Conservation (phyloP, 495 filamentous ascomycete genomes). For the Rusavskia elegans region DNA sequence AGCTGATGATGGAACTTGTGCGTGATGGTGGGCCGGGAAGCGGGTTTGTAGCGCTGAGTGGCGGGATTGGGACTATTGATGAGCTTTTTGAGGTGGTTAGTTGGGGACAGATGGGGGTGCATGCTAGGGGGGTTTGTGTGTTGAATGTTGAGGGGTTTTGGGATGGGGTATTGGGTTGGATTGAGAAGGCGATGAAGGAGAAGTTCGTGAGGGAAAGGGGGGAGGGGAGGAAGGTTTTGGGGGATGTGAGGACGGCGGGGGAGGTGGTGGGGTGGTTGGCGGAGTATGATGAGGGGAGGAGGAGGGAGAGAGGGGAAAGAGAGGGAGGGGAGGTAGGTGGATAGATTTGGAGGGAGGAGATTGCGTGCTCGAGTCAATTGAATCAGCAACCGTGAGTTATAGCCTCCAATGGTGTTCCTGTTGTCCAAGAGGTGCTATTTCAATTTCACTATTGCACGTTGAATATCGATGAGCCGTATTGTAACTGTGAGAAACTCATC, state of each 20-base stretch:
- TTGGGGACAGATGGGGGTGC: conserved; percentile 93
- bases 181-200: conserved; percentile 6
- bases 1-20: conserved; percentile 73
- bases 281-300: not conserved
- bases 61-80: conserved; percentile 91
- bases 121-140: conserved; percentile 60
- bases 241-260: not conserved
- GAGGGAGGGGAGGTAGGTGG: not conserved
- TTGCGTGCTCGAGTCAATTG: too few species aligned
- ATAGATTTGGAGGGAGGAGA: too few species aligned
- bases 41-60: conserved; percentile 78
- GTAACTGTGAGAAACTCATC: too few species aligned
- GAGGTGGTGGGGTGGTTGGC: not conserved
- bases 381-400: too few species aligned
- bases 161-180: conserved; percentile 26
- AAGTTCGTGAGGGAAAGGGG: conserved; percentile 9
- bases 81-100: conserved; percentile 92
- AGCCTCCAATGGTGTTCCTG: too few species aligned
- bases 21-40: conserved; percentile 58
- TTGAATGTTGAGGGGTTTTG: conserved; percentile 82
- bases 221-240: not conserved
- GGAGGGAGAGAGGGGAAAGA: not conserved
- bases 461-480: too few species aligned
- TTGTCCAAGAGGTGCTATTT: too few species aligned
- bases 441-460: too few species aligned